These are phyloP conservation scores for Leccinum subfulvum DNA, from an alignment of 1,284 basidiomycete species.

Conservation along the genomic window DNA sequence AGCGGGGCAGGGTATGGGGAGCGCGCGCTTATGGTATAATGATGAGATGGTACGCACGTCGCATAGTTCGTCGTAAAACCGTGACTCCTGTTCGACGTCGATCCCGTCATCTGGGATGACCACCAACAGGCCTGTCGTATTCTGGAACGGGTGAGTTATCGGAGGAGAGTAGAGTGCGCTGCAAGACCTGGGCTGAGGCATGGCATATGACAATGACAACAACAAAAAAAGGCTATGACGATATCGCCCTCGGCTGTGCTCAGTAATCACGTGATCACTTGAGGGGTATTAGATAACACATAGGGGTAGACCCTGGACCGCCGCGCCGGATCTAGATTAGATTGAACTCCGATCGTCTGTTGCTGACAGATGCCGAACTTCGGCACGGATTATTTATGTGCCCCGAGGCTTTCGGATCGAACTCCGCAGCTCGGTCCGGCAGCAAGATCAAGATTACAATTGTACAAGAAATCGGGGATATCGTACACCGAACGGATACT, in stretches of 20 bases:
- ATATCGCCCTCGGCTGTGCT: not conserved
- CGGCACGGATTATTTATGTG: not conserved
- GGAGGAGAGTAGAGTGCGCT: conserved; percentile 5
- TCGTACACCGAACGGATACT: not conserved
- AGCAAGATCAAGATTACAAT: not conserved
- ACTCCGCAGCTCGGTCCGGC: not conserved
- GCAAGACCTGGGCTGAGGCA: conserved; percentile 10
- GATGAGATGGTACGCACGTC: conserved; percentile 31
- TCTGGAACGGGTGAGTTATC: conserved; percentile 23
- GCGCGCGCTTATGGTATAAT: not conserved
- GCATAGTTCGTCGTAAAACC: conserved; percentile 47
- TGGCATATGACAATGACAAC: conserved; percentile 3
- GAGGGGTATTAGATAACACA: no score
- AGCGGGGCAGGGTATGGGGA: not conserved
- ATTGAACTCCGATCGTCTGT: not conserved
- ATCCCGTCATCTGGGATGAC: conserved; percentile 36
- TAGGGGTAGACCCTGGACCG: not conserved
- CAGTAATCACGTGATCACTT: conserved; percentile 10
- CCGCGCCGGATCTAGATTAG: not conserved
- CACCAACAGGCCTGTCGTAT: conserved; percentile 26
- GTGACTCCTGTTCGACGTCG: conserved; percentile 47
- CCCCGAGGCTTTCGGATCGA: not conserved
- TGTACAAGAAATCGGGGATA: not conserved
- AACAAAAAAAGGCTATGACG: not conserved
- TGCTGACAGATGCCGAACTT: not conserved